Evolutionary conservation across 2,329 filamentous ascomycete species (phyloP), one percentile per base, ranked within the genome.

Genomic region (Scorias spongiosa): DNA sequence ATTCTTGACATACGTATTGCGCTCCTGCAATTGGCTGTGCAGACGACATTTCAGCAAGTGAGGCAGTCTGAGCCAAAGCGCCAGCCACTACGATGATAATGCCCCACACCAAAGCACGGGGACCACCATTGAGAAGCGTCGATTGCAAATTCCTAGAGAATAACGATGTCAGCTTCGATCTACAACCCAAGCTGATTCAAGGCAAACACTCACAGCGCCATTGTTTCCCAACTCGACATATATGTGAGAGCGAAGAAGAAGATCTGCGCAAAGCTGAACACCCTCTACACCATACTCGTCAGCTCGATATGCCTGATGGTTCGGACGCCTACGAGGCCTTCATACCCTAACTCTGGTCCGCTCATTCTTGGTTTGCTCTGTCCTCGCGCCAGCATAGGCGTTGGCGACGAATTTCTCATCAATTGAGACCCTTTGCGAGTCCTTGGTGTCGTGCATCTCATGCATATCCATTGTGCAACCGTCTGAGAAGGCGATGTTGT

Each of bases 1-100:
- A 26, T 26, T 26, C 20, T 7, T 26, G 2, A 28, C 43, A 28
- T 28, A 42, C 39, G 26, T 54, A 55, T 46, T 50, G 49, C 8
- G 52, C 54, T 10, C 54, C 54, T n/a, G 54, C 51, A 29, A 56
- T 56, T n/a, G 52, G 54, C 18, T 54, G 54, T 10, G 49, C 43
- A 11, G 50, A 49, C 4, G 54, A 50, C 46, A 56, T 51, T 39
- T 56, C 54, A 2, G 54, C 49, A 10, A 56, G 42, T 1, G 50
- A 51, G 12, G 53, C 52, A 38, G 48, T 46, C 42, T 56, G 54
- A 10, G 45, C 40, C 29, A 54, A 41, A 2, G 48, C 52, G 10
- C 52, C 52, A n/a, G 44, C 29, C 38, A 51, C 49, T 18, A 54
- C 51, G 14, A 56, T 42, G 11, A 56, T 29, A 34, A 52, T 50